Evolutionary conservation across 176 grass and related monocot genomes (phyloP).

Genomic region (Ampelocalamus luodianensis): DNA sequence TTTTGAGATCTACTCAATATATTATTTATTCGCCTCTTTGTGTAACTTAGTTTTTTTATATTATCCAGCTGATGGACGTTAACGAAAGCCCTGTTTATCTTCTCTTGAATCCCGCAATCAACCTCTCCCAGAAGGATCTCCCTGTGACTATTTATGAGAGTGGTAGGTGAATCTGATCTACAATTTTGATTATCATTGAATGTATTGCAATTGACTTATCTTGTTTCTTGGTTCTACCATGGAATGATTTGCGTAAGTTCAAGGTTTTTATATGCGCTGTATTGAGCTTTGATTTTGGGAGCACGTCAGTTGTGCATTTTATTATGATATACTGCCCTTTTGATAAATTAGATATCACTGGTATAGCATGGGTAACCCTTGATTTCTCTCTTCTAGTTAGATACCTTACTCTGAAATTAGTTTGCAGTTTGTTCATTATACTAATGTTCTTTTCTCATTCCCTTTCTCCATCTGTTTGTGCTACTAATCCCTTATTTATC

Average conservation of each 20-base stretch:
- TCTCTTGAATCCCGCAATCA: constrained; percentile 94
- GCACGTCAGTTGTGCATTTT: background rate
- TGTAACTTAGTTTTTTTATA: constrained; percentile 32
- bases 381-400: constrained; percentile 19
- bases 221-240: constrained; percentile 5
- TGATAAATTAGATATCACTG: background rate
- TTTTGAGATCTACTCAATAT: constrained; percentile 27
- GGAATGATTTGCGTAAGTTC: background rate
- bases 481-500: constrained; percentile 20
- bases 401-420: background rate
- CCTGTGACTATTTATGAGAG: constrained; percentile 95
- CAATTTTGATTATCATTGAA: constrained; percentile 5
- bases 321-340: background rate
- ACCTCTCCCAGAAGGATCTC: constrained; percentile 94
- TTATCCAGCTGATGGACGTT: constrained; percentile 91
- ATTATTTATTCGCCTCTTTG: constrained; percentile 13
- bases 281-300: background rate
- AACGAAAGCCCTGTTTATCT: constrained; percentile 98
- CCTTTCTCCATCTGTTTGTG: background rate
- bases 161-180: constrained; percentile 54
- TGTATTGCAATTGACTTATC: constrained; percentile 14
- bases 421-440: background rate
- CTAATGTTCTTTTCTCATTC: background rate
- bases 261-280: constrained; percentile 3
- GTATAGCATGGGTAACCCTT: constrained; percentile 5